Base-by-base conservation (phyloP, 495 filamentous ascomycete species). In the Penicillium chermesinum region DNA sequence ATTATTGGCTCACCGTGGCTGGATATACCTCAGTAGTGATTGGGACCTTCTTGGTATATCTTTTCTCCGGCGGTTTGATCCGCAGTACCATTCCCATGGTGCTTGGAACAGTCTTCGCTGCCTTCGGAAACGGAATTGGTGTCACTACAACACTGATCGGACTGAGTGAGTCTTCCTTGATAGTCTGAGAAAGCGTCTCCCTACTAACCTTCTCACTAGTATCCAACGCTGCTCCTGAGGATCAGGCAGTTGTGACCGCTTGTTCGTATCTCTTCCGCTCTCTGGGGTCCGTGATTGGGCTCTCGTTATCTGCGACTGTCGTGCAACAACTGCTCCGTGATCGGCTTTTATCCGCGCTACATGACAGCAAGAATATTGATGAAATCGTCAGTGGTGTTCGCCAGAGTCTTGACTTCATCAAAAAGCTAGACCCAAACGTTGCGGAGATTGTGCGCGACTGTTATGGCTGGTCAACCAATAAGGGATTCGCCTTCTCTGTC, bases 241-340 rank as follows among this genome's bases (percentile, higher is more conserved):
- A 93, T 52, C 82, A 88, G 48, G 89, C 89, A 0, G 76, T 94
- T 2, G 84, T 83, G 2, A 91, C 88, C 10, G 89, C 89, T 1
- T 90, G 87, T 62, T 87, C 82, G 1, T 95, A 94, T 62, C 78
- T 94, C 2, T 95, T 95, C 74, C 83, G 89, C 3, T 84, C 85
- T 3, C 70, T 94, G 8, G 89, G 89, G n/a, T 83, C 80, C 3
- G 83, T 88, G 7, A 75, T 87, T 15, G 87, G 88, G 7, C 64
- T 94, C 32, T 84, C 84, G 17, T 59, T 88, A 18, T 76, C 81
- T 12, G 79, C 86, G 0, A 89, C 85, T 2, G 74, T 89, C 13
- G 76, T 89, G 14, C 89, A 95, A 60, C 83, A 87, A 50, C 70
- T 72, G 9, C 70, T 95, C 17, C 75, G 87, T 4, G 65, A 59